Conservation (phyloP, 169 alveolate species). For the Cyclospora cayetanensis region DNA sequence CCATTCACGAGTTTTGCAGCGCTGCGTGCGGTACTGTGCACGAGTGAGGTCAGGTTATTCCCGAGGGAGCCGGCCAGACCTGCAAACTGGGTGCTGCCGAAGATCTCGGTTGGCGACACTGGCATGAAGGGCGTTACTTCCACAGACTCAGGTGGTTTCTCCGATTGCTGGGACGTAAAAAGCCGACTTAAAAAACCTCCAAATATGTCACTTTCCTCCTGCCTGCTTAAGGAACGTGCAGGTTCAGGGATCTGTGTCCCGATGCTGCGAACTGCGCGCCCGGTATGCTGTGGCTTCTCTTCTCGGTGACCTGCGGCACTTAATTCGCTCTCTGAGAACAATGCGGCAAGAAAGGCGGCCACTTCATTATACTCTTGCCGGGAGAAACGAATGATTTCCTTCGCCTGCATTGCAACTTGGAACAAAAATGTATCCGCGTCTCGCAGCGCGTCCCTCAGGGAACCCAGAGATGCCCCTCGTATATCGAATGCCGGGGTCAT, state of each 20-base stretch:
- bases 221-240: background rate
- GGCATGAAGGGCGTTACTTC: background rate
- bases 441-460: conserved; percentile 18
- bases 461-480: background rate
- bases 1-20: conserved; percentile 22
- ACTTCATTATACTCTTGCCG: conserved; percentile 37
- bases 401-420: conserved; percentile 55
- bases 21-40: conserved; percentile 18
- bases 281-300: background rate
- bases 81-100: conserved; percentile 4
- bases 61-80: conserved; percentile 48
- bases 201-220: conserved; percentile 32
- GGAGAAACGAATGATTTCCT: conserved; percentile 38
- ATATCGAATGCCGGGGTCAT: conserved; percentile 35
- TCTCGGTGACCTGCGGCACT: conserved; percentile 11
- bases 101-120: too few relatives aligned
- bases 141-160: background rate
- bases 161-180: background rate
- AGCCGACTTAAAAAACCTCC: conserved; percentile 47
- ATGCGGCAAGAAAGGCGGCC: conserved; percentile 36
- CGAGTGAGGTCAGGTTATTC: conserved; percentile 21
- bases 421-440: conserved; percentile 54
- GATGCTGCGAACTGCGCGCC: background rate
- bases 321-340: conserved; percentile 50
- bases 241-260: background rate